phyloP scores from a whole-genome alignment of 2,329 filamentous ascomycete genomes.

The Verticillium longisporum region DNA sequence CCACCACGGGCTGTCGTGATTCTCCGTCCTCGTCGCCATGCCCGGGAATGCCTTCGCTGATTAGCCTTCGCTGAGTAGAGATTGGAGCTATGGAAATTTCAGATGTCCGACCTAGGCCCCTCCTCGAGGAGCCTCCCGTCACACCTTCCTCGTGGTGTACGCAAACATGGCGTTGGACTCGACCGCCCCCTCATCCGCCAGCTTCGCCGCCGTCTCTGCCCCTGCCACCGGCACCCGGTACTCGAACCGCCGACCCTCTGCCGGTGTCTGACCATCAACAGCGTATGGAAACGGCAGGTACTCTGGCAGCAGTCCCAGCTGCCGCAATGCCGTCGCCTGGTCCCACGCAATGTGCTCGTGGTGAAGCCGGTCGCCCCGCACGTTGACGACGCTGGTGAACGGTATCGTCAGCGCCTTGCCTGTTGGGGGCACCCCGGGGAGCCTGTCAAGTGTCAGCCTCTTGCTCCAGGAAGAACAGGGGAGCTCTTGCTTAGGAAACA shows the following conservation, averaged over 20 bases:
- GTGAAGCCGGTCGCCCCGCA: conserved; percentile 56
- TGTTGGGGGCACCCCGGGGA: conserved; percentile 51
- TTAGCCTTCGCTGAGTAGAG: not conserved
- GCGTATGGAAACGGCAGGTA: conserved; percentile 57
- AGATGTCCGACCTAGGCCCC: no score
- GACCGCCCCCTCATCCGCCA: conserved; percentile 21
- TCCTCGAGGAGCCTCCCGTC: not conserved
- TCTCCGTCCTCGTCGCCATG: not conserved
- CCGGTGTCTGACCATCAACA: conserved; percentile 26
- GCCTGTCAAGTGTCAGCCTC: conserved; percentile 12
- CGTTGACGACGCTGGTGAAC: conserved; percentile 55
- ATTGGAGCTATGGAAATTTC: not conserved
- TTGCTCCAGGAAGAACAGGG: no score
- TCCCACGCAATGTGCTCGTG: conserved; percentile 67
- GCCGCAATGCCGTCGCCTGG: conserved; percentile 55
- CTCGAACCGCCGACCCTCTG: conserved; percentile 14
- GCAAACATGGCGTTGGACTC: conserved; percentile 24
- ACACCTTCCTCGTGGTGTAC: not conserved
- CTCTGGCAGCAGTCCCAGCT: conserved; percentile 48
- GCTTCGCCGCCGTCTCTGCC: conserved; percentile 22
- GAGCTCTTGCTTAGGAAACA: no score
- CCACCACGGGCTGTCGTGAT: not conserved
- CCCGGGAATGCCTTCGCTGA: not conserved
- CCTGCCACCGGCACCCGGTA: conserved; percentile 25
- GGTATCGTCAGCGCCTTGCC: conserved; percentile 47